Evolutionary conservation across 1,139 yeast genomes (phyloP), one percentile per base, ranked within the genome.

Genomic region (Wickerhamomyces sp.): DNA sequence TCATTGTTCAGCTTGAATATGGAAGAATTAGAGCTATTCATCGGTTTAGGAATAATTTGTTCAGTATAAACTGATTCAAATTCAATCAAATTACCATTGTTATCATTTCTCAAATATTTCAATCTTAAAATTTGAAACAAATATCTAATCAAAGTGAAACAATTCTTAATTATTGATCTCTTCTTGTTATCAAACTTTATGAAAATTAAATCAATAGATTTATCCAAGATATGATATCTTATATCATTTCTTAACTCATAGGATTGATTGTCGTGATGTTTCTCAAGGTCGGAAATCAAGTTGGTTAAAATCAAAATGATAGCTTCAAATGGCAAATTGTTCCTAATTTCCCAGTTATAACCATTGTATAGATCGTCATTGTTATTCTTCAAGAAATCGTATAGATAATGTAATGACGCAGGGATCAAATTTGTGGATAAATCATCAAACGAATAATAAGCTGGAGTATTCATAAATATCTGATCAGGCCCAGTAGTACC

Each of bases 251-350:
- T 51, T 37, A 58, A 41, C 32, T 55, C 56, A 30, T 54, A 54
- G 8, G 41, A 37, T 28, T 38, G 45, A 41, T 47, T 50, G 35
- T 37, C 44, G 17, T 41, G 46, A 14, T 57, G 56, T 30, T 65
- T 70, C 49, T 74, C 75, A 52, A 75, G 64, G 52, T 77, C 79
- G 7, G 76, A 72, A 2, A 75, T 67, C 36, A 78, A 64, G 21
- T 77, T 72, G 18, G 76, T 71, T 50, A 75, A 65, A 48, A 77
- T 61, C 40, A 77, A 58, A 19, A 77, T 72, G 10, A 78, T 68
- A n/a, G 80, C 76, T 54, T 78, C 82, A 39, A 77, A 64, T 4
- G 84, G 84, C 37, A 78, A 70, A 6, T 77, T 74, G 38, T 80
- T 63, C 50, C 77, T 72, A 37, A 77, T 68, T 46, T 75, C 78